phyloP scores from a whole-genome alignment of 2,329 filamentous ascomycete species.

The Aspergillus latus region DNA sequence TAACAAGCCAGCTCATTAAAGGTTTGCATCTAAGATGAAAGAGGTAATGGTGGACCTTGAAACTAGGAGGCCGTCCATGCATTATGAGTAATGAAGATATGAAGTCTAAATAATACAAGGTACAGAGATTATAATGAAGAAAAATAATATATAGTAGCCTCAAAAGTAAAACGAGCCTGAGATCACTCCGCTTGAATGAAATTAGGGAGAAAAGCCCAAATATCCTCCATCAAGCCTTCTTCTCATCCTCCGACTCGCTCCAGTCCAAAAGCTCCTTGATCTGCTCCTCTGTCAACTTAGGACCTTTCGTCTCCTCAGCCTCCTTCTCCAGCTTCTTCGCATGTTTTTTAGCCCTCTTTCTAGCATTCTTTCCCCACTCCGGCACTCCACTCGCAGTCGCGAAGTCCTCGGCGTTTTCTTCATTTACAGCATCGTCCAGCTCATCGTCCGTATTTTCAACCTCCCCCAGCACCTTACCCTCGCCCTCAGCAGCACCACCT shows the following conservation, averaged over 20 bases:
- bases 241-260: constrained; percentile 44
- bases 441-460: constrained; percentile 46
- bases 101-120: background rate
- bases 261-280: constrained; percentile 67
- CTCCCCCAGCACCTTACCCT: constrained; percentile 46
- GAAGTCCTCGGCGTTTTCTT: constrained; percentile 31
- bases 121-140: background rate
- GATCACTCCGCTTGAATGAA: background rate
- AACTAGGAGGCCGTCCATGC: background rate
- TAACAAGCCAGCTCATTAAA: too few species aligned
- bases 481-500: constrained; percentile 51
- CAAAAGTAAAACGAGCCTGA: background rate
- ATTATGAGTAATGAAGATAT: background rate
- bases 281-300: constrained; percentile 71
- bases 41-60: background rate
- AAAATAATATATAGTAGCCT: background rate
- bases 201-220: background rate
- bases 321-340: constrained; percentile 65
- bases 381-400: constrained; percentile 49
- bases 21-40: too few species aligned
- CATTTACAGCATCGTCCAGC: constrained; percentile 37
- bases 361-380: constrained; percentile 69
- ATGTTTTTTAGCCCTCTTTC: constrained; percentile 66
- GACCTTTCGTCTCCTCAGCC: constrained; percentile 56
- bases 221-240: constrained; percentile 19